Conservation (phyloP, 2,329 filamentous ascomycete genomes). For the Diaporthe vaccinii region DNA sequence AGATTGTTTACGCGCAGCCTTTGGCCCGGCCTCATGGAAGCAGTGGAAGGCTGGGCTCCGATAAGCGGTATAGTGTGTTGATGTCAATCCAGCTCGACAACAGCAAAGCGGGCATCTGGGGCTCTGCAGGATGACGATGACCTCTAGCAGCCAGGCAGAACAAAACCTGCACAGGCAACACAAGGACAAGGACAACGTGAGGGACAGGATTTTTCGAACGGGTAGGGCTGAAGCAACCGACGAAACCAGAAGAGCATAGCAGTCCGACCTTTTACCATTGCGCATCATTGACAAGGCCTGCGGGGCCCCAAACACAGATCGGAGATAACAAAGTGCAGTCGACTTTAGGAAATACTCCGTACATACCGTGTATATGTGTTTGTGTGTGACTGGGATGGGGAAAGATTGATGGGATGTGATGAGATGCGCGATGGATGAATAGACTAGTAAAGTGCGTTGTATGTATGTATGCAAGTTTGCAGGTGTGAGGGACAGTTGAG, state of each 20-base stretch:
- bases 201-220: constrained; percentile 43
- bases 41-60: constrained; percentile 65
- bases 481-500: not conserved
- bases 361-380: constrained; percentile 3
- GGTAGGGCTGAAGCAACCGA: constrained; percentile 45
- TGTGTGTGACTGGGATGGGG: not conserved
- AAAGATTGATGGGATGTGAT: not conserved
- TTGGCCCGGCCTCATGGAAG: constrained; percentile 66
- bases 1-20: constrained; percentile 68
- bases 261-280: constrained; percentile 64
- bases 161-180: constrained; percentile 25
- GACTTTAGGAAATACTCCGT: constrained; percentile 19
- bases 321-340: constrained; percentile 5
- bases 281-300: constrained; percentile 57
- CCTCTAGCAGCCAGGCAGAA: constrained; percentile 30
- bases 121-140: constrained; percentile 40
- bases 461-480: constrained; percentile 16
- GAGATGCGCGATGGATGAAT: constrained; percentile 5
- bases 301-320: not conserved
- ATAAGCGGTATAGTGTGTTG: constrained; percentile 57
- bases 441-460: constrained; percentile 19
- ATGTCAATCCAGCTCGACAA: constrained; percentile 37
- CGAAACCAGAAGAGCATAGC: constrained; percentile 55
- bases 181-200: constrained; percentile 31
- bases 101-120: constrained; percentile 41